Evolutionary conservation across 2,329 filamentous ascomycete species (phyloP).

Genomic region (Aureobasidium sp.): DNA sequence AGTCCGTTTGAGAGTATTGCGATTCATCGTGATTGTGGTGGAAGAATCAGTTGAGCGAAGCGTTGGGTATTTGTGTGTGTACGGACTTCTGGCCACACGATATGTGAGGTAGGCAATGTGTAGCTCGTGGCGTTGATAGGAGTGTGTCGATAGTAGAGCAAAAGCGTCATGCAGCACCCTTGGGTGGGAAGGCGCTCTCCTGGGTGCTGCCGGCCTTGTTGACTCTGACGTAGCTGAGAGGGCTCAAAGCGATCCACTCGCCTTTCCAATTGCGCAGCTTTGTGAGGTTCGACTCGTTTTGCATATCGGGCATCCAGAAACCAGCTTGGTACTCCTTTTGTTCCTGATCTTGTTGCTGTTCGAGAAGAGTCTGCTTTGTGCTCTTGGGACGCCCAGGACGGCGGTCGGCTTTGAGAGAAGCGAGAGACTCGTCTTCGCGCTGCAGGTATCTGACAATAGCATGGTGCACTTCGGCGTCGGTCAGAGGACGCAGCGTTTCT

Average conservation of each 20-base stretch:
- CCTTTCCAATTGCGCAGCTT: constrained; percentile 71
- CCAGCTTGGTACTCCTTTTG: constrained; percentile 75
- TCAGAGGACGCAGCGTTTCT: constrained; percentile 40
- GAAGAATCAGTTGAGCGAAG: too few species aligned
- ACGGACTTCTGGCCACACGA: too few species aligned
- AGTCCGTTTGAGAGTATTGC: too few species aligned
- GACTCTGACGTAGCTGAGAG: constrained; percentile 70
- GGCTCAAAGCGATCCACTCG: constrained; percentile 72
- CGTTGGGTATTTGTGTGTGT: too few species aligned
- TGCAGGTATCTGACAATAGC: constrained; percentile 43
- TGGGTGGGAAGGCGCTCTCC: constrained; percentile 71
- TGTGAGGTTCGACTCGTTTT: constrained; percentile 56
- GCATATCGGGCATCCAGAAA: constrained; percentile 79
- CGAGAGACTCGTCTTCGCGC: constrained; percentile 65
- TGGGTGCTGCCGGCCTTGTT: constrained; percentile 57
- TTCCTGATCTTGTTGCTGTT: constrained; percentile 62
- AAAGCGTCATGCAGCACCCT: constrained; percentile 29
- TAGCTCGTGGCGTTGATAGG: too few species aligned
- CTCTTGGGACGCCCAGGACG: constrained; percentile 73
- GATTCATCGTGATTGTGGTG: too few species aligned
- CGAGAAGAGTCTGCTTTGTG: constrained; percentile 69
- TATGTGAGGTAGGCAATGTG: too few species aligned
- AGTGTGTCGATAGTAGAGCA: too few species aligned
- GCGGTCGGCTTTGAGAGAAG: constrained; percentile 58
- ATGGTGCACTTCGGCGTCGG: constrained; percentile 50